These are phyloP conservation scores for Alnus glutinosa DNA, from an alignment of 306 rosid species.

Conservation along the genomic window DNA sequence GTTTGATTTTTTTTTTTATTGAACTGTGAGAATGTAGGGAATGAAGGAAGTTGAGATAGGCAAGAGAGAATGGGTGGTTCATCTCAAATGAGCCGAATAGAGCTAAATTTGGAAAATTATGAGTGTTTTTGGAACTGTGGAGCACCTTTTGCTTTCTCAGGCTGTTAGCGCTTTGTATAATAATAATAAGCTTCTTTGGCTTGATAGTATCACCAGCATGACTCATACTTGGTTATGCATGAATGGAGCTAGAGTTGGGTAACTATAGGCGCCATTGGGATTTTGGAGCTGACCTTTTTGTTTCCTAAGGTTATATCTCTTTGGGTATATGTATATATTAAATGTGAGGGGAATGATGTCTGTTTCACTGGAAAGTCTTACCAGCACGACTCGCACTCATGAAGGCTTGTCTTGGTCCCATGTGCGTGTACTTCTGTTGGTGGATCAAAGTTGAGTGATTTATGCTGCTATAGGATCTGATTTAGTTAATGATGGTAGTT, in stretches of 20 bases:
- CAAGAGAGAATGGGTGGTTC: neutral
- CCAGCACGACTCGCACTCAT: neutral
- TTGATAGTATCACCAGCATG: neutral
- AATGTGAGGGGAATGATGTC: neutral
- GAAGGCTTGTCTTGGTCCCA: neutral
- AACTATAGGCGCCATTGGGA: neutral
- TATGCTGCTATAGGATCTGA: neutral
- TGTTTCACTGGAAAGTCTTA: neutral
- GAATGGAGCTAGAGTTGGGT: neutral
- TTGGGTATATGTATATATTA: neutral
- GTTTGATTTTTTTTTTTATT: neutral
- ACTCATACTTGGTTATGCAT: neutral
- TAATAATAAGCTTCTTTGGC: neutral
- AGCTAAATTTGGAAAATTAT: neutral
- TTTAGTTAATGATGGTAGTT: neutral
- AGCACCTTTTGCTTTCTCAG: neutral
- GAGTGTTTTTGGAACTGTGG: neutral
- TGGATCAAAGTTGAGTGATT: neutral
- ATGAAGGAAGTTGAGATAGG: neutral
- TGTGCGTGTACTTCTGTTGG: neutral
- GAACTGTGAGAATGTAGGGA: neutral
- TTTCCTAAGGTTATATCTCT: neutral
- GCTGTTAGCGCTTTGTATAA: neutral
- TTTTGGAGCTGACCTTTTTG: neutral
- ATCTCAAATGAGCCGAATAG: neutral